A percentile compares a stretch with the other conserved stretches of the same genome.
Conservation (phyloP, 1,284 basidiomycete species). For the Neonothopanus nambi region DNA sequence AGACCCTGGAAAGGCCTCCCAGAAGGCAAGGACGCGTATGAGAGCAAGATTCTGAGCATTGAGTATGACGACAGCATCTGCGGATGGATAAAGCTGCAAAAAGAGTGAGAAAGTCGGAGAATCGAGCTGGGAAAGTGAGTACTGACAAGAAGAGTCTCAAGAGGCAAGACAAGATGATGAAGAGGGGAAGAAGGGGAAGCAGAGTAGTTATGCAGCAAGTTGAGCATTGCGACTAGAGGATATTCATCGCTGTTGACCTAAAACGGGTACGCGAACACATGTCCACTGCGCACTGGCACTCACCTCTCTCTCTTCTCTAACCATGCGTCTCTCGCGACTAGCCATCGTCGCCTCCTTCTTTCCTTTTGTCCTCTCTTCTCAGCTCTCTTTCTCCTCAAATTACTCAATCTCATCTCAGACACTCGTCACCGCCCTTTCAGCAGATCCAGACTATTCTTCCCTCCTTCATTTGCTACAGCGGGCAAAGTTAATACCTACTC, state of each 20-base stretch:
- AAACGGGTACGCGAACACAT: neutral
- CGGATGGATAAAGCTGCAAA: conserved; percentile 67
- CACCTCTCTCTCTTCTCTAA: conserved; percentile 24
- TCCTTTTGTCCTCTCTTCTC: conserved; percentile 9
- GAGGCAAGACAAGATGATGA: conserved; percentile 55
- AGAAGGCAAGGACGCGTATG: conserved; percentile 68
- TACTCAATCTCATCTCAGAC: conserved; percentile 45
- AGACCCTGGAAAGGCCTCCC: conserved; percentile 70
- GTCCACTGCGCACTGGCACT: neutral
- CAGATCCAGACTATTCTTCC: conserved; percentile 78
- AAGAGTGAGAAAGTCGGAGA: conserved; percentile 16
- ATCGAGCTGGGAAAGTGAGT: conserved; percentile 2
- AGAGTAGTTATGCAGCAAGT: conserved; percentile 34
- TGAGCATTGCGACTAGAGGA: conserved; percentile 15
- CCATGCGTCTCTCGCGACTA: conserved; percentile 36
- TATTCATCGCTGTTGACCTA: neutral
- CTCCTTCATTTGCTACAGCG: conserved; percentile 83
- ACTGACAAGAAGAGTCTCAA: conserved; percentile 59
- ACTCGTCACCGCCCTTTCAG: conserved; percentile 77
- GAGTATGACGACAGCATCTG: conserved; percentile 66
- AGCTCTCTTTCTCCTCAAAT: conserved; percentile 4
- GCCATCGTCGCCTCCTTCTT: conserved; percentile 20
- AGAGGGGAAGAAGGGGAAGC: conserved; percentile 58
- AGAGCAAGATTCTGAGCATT: conserved; percentile 63
- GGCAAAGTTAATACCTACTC: conserved; percentile 86